Evolutionary conservation across 2,329 filamentous ascomycete genomes (phyloP), one percentile per base, ranked within the genome.

Genomic region (Leptographium wingfieldii): DNA sequence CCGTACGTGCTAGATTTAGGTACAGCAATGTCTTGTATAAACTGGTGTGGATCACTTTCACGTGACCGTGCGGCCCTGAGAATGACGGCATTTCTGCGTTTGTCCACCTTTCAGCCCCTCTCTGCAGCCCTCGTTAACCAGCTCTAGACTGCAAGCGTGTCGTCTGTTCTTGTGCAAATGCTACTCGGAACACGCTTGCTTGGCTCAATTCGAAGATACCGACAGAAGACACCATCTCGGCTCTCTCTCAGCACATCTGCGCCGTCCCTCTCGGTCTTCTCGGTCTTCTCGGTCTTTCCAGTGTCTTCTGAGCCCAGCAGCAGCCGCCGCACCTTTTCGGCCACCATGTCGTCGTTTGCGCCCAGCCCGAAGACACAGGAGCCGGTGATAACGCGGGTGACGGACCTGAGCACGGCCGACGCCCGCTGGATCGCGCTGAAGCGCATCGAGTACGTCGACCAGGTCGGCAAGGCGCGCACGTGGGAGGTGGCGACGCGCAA

Each of bases 401-500:
- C 76, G 14, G 74, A 79, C 35, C 74, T 84, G 19, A 71, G 75
- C 59, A 71, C 75, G 22, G 68, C 70, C n/a, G 75, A 83, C 61
- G 76, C 80, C 0, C 80, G 77, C 69, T 83, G 80, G 80, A 72
- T 82, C 40, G 76, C 79, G 55, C 77, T 84, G 59, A 74, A 79
- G 61, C 79, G 77, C 63, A 77, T 83, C 66, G 73, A 78, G 48
- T 86, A 83, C 71, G 73, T 73, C 43, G 82, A 85, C 69, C 79
- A 83, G 52, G 69, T 74, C 38, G 80, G 79, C 67, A 75, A 74
- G 38, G 64, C 73, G 11, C 78, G 82, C 61, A 78, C 75, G 4
- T 85, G 82, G 82, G 83, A 86, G 67, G 80, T 80, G 3, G 80
- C 80, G 3, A 75, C 79, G 63, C 80, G 83, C 59, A 77, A 78